Percentiles rank a stretch among this genome's conserved stretches.
Evolutionary conservation across 1,284 basidiomycete genomes (phyloP).

Genomic region (Golubevia pallescens): DNA sequence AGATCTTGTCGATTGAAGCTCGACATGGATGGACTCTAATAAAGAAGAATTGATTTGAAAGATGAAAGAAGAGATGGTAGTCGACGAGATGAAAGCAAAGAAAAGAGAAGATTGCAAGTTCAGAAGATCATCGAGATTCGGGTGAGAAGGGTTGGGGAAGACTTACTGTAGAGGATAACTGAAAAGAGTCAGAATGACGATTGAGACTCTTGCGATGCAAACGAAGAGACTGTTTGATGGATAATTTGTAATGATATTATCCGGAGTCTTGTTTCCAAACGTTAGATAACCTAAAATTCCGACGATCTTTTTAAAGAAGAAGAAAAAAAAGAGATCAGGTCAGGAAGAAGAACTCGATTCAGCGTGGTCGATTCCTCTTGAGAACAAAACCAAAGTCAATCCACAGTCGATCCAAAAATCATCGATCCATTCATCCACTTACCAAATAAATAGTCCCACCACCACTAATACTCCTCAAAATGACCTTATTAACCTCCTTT

Average conservation of each 20-base stretch:
- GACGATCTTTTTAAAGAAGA: constrained; percentile 28
- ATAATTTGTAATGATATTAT: constrained; percentile 68
- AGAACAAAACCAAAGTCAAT: not conserved
- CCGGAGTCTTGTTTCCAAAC: constrained; percentile 76
- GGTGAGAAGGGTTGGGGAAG: too few relatives aligned
- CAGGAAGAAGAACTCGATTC: not conserved
- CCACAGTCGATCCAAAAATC: not conserved
- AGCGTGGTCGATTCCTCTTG: too few relatives aligned
- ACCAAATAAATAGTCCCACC: constrained; percentile 50
- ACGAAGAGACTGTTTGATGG: constrained; percentile 91
- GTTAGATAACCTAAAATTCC: constrained; percentile 84
- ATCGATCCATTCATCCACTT: constrained; percentile 4
- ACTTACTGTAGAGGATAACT: constrained; percentile 68
- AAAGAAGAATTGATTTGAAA: too few relatives aligned
- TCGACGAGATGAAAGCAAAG: not conserved
- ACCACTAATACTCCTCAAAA: constrained; percentile 80
- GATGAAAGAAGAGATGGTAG: too few relatives aligned
- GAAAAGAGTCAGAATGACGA: constrained; percentile 76
- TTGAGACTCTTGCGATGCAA: constrained; percentile 88
- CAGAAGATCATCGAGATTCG: too few relatives aligned
- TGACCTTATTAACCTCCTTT: constrained; percentile 82
- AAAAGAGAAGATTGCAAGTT: constrained; percentile 71
- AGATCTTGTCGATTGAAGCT: constrained; percentile 88
- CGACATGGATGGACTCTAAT: constrained; percentile 77
- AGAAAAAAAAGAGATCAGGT: too few relatives aligned